These are phyloP conservation scores for Tolypocladium pustulatum DNA, from an alignment of 2,329 filamentous ascomycete genomes.

Conservation along the genomic window DNA sequence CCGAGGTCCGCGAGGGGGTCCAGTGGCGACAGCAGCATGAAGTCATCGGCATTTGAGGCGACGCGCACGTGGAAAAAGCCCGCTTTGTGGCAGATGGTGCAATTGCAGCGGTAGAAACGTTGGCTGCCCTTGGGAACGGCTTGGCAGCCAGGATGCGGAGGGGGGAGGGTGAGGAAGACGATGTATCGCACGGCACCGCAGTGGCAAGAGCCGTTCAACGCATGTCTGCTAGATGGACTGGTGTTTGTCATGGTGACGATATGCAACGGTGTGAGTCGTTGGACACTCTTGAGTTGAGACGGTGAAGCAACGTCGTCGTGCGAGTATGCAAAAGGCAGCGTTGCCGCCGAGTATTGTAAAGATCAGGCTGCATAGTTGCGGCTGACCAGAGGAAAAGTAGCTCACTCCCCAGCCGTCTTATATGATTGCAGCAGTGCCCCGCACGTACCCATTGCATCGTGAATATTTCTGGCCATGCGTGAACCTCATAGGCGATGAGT, in stretches of 20 bases:
- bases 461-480: neutral
- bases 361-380: neutral
- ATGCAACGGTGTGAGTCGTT: neutral
- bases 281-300: neutral
- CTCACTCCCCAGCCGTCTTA: neutral
- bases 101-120: constrained; percentile 32
- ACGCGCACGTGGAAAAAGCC: constrained; percentile 34
- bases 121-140: constrained; percentile 9
- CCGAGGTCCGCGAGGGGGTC: constrained; percentile 25
- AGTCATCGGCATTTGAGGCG: constrained; percentile 25
- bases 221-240: constrained; percentile 1
- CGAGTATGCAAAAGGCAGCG: too few relatives aligned
- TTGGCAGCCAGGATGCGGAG: constrained; percentile 9
- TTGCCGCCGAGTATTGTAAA: neutral
- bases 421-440: neutral
- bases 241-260: neutral
- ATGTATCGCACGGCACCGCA: constrained; percentile 33
- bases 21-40: constrained; percentile 32
- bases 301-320: neutral
- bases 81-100: constrained; percentile 36
- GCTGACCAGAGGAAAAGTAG: neutral
- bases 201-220: constrained; percentile 32
- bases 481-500: too few relatives aligned
- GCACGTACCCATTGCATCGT: neutral
- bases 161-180: constrained; percentile 30